Evolutionary conservation across 208 protist species (phyloP).

Genomic region (Trypanosoma cruzi): DNA sequence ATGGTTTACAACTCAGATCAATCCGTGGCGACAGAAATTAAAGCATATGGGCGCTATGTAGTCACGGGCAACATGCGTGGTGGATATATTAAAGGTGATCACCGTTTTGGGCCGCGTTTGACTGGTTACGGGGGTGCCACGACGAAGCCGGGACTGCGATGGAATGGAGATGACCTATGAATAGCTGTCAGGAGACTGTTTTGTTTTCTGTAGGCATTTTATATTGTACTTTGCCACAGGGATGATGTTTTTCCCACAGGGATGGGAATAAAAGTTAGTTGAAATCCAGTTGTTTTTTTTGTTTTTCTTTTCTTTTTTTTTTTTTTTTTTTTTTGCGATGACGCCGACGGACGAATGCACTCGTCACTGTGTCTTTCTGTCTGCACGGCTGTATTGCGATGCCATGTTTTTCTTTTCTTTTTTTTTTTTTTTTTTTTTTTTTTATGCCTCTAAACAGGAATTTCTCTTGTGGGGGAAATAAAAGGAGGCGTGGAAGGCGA

Average conservation of each 20-base stretch:
- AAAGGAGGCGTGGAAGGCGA: constrained; percentile 14
- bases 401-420: neutral
- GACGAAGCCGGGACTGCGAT: constrained; percentile 77
- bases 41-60: constrained; percentile 76
- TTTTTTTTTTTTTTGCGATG: neutral
- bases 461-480: constrained; percentile 23
- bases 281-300: neutral
- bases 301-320: neutral
- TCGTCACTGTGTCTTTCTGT: neutral
- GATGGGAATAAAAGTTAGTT: neutral
- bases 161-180: constrained; percentile 87
- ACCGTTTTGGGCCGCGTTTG: constrained; percentile 80
- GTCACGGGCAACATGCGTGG: constrained; percentile 88
- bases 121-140: constrained; percentile 87
- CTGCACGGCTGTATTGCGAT: neutral
- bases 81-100: constrained; percentile 85
- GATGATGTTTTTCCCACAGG: too few species aligned
- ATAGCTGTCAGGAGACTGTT: neutral
- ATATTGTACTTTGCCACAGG: neutral
- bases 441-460: neutral
- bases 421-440: constrained; percentile 9
- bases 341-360: neutral
- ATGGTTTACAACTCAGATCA: constrained; percentile 73
- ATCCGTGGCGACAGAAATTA: constrained; percentile 51
- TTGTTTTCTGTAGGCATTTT: constrained; percentile 15